A percentile compares a stretch with the other conserved stretches of the same genome.
Conservation (phyloP, 371 early-diverging fungal species). For the Mucor sp. region DNA sequence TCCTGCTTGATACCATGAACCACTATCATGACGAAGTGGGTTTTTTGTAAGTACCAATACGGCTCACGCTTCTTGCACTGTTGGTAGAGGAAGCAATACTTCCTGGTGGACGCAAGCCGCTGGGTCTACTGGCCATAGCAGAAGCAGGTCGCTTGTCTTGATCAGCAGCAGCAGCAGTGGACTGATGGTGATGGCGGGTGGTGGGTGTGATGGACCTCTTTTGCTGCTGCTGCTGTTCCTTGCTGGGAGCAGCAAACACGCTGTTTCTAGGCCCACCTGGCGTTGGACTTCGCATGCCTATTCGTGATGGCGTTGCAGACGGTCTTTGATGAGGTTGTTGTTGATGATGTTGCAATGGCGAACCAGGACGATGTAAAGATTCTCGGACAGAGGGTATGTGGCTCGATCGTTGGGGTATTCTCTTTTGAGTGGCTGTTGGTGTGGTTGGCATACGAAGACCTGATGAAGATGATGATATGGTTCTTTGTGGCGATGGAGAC, state of each 20-base stretch:
- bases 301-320: slow-evolving; percentile 18
- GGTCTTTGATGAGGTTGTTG: background rate
- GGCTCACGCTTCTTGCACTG: slow-evolving; percentile 20
- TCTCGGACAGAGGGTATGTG: slow-evolving; percentile 40
- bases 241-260: background rate
- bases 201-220: slow-evolving; percentile 7
- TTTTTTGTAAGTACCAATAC: slow-evolving; percentile 25
- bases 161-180: background rate
- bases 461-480: slow-evolving; percentile 25
- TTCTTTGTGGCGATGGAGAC: slow-evolving; percentile 33
- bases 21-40: slow-evolving; percentile 4
- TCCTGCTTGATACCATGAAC: background rate
- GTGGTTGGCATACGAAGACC: slow-evolving; percentile 12
- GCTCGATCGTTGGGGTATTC: slow-evolving; percentile 32
- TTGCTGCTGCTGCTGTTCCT: background rate
- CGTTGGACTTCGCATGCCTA: slow-evolving; percentile 22
- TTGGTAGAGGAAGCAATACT: slow-evolving; percentile 1
- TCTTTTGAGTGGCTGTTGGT: background rate
- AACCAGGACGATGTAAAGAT: slow-evolving; percentile 16
- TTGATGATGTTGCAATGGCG: background rate
- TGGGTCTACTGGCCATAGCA: background rate
- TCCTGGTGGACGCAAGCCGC: slow-evolving; percentile 25
- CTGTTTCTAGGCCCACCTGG: slow-evolving; percentile 18
- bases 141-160: background rate
- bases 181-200: background rate